Evolutionary conservation across 2,329 filamentous ascomycete species (phyloP), one percentile per base, ranked within the genome.

Genomic region (Fusarium sp.): DNA sequence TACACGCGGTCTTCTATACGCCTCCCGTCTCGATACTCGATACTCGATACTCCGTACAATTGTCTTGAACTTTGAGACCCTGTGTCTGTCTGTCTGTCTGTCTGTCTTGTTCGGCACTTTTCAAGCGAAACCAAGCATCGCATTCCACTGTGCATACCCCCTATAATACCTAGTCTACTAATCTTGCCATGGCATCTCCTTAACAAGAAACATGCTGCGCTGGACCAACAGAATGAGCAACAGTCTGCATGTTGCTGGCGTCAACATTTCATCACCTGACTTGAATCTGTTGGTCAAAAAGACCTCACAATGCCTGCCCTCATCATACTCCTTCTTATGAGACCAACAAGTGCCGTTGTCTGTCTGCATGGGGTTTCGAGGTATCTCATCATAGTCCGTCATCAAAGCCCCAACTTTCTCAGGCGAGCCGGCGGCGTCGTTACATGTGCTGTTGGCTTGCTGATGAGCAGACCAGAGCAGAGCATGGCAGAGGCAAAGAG

Each of bases 211-310:
- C n/a, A 41, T 24, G 43, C 28, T 43, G 37, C 30, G 43, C 28
- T 43, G 37, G 24, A 37, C 56, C 47, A 39, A 46, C 46, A 45
- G 45, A 62, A 53, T 30, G 46, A 37, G 41, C 62, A 66, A 65
- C 49, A 11, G 57, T 60, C 57, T 51, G 52, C 65, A 39, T 56
- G 68, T 73, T 68, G 62, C 71, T 65, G 56, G 71, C 71, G 71
- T 73, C 65, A 59, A 64, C 56, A 52, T 33, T 35, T 56, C 61
- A 73, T 73, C 71, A 73, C 71, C 71, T 73, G 71, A 73, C 71
- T 54, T 62, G 57, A 73, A 64, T 58, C 48, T 62, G 57, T 63
- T 56, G 48, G 56, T 56, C 51, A n/a, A 40, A 35, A 40, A 41
- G 33, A 28, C 43, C 14, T 22, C 40, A 20, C 28, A 33, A 43